Conservation (phyloP, 352 stramenopile genomes). For the Phytophthora boehmeriae region DNA sequence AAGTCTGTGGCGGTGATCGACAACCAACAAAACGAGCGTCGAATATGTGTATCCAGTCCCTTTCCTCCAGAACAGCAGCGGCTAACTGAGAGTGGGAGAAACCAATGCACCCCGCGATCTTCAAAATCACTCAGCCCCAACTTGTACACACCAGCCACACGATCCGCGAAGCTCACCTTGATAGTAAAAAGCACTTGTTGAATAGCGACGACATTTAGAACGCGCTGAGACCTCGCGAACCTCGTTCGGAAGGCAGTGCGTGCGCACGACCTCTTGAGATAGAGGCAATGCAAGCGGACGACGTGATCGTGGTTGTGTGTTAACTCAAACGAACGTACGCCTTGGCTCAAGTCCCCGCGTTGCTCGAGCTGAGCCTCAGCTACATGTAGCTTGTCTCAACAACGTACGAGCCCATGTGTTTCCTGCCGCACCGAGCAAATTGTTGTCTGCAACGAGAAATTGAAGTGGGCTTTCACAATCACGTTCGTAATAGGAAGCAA, state of each 20-base stretch:
- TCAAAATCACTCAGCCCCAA: neutral
- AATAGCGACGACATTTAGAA: neutral
- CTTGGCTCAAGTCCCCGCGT: no score
- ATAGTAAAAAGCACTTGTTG: no score
- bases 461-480: neutral
- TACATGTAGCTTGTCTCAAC: neutral
- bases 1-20: neutral
- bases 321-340: neutral
- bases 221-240: neutral
- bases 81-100: neutral
- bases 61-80: slow-evolving; percentile 1
- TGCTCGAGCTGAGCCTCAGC: no score
- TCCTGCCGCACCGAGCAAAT: neutral
- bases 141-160: neutral
- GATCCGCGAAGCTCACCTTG: neutral
- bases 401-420: neutral
- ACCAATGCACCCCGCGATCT: neutral
- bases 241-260: neutral
- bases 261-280: slow-evolving; percentile 1
- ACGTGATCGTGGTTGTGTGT: neutral
- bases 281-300: neutral
- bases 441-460: neutral
- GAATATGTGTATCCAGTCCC: neutral
- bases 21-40: neutral
- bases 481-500: neutral